Base-by-base conservation (phyloP, 108 stramenopile species). In the Schizochytrium sp. region DNA sequence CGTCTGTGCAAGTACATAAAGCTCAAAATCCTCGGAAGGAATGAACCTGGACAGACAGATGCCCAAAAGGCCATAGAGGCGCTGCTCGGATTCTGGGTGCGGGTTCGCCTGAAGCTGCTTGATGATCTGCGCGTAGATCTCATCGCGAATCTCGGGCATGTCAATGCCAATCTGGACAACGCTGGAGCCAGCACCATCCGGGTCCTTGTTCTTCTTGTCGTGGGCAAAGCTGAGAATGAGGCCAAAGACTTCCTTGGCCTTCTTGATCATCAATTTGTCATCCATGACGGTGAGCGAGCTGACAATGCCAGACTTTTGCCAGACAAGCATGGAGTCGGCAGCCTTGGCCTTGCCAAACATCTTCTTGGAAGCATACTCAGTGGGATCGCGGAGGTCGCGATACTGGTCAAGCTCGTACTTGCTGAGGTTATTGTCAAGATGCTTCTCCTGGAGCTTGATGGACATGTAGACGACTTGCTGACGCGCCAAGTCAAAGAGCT, bases 51-150 rank as follows among this genome's bases (percentile, higher is more conserved):
- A 44, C 19, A 72, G 51, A 5, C 45, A 47, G 53, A 92, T 60
- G 57, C 43, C 87, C 21, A 91, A 41, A 5, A 92, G 90, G 12
- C 88, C 88, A 88, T 89, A 92, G 5, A 72, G 89, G 21, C 72
- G 60, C 19, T 44, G 44, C 4, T 25, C 48, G 12, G 90, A 91
- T 8, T 87, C 76, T 19, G 83, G 72, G 44, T 57, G 57, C 18
- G 88, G 83, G 87, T 92, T 92, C n/a, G 87, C 34, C 19, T 10
- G 45, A 23, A 60, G 10, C 58, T 91, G 90, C 89, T 92, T 92
- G 63, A 92, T 58, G 60, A 92, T 71, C 59, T 90, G 90, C 45
- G 59, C 16, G 89, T 90, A 92, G 58, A 91, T 76, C 58, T 92
- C 92, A 57, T 92, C 92, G 4, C 90, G 90, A 0, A 87, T 72